Evolutionary conservation across 148 eudicot species (phyloP), one percentile per base, ranked within the genome.

Genomic region (Agrostemma githago): DNA sequence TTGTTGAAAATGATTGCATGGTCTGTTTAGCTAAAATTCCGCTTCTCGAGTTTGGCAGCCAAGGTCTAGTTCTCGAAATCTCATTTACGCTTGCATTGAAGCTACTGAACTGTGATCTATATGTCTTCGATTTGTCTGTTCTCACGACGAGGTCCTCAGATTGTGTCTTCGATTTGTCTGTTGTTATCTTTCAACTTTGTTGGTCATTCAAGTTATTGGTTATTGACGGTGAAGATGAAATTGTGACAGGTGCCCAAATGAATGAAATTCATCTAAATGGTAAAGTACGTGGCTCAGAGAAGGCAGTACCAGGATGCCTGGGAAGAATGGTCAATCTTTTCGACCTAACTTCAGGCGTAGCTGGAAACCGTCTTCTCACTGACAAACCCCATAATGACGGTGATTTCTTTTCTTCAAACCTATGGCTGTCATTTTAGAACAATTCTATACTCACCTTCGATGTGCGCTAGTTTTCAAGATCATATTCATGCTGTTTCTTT

Each of bases 321-420:
- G 97, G 97, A 76, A 86, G 91, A 80, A 85, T 92, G 89, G 97
- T 88, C 62, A 90, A 90, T 80, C 86, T 92, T 67, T 96, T 96
- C 68, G 96, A 92, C 80, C 75, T 92, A 76, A 81, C 84, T 61
- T 74, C 90, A 15, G 78, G 79, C 75, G 81, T 82, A 74, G 70
- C 94, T 57, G 83, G 88, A 72, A 88, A 96, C 75, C 83, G 80
- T 81, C 87, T 89, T 62, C 89, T 96, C 60, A 85, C 92, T 21
- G 92, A 96, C 75, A 90, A 89, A 83, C 97, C 94, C 4, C 88
- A 90, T 74, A 72, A 66, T 73, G 92, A 89, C 83, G 93, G 90
- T 90, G 72, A 84, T 78, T 84, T 79, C 60, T 77, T 62, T n/a
- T 51, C 65, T 43, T 58, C 42, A 42, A 68, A 6, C 40, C 43